These are phyloP conservation scores for Umbelopsis sp. DNA, from an alignment of 192 early-diverging fungal genomes.

Conservation along the genomic window DNA sequence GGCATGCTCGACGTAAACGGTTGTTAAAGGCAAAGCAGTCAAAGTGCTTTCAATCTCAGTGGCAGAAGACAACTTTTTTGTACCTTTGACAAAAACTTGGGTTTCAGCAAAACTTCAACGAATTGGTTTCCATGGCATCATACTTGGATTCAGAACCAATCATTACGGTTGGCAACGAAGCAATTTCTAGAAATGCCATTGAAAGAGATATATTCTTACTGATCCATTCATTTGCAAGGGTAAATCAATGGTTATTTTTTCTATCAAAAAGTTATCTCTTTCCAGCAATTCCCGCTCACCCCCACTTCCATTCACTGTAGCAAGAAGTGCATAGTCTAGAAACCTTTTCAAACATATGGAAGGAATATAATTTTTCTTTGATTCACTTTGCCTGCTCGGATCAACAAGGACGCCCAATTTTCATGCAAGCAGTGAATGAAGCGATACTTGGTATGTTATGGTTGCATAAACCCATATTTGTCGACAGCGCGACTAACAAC, in stretches of 20 bases:
- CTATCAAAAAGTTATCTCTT: too few species aligned
- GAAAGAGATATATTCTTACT: not conserved
- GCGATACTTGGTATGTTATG: conserved; percentile 41
- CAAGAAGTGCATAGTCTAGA: not conserved
- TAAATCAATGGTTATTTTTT: not conserved
- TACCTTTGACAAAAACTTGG: not conserved
- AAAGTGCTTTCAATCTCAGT: not conserved
- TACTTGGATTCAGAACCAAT: not conserved
- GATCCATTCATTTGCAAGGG: not conserved
- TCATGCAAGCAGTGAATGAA: conserved; percentile 56
- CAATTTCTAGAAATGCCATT: not conserved
- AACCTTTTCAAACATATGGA: conserved; percentile 38
- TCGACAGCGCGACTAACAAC: not conserved
- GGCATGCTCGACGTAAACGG: not conserved
- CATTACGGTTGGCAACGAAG: conserved; percentile 4
- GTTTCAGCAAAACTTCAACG: not conserved
- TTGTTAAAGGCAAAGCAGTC: not conserved
- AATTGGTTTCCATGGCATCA: not conserved
- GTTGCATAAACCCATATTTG: not conserved
- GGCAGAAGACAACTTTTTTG: not conserved
- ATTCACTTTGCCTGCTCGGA: conserved; percentile 61
- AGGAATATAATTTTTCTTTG: conserved; percentile 53
- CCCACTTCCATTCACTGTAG: too few species aligned
- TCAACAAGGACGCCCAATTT: conserved; percentile 53
- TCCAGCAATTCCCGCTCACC: too few species aligned